Evolutionary conservation across 805 yeast genomes (phyloP).

Genomic region (Gaillardinia entomophila): DNA sequence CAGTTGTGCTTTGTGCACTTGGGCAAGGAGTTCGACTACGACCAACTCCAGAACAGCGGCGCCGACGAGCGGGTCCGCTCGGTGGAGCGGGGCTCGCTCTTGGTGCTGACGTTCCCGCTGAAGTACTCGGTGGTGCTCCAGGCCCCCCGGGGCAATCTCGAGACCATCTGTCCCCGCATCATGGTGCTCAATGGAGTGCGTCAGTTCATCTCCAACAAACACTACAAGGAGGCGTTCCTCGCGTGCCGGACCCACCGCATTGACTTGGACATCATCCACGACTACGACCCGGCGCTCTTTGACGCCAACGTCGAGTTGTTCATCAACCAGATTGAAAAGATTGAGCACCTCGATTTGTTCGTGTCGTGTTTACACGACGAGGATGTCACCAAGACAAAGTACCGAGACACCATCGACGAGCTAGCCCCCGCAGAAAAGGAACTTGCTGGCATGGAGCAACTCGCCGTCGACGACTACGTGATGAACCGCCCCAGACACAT

Average conservation of each 20-base stretch:
- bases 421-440: no score
- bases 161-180: slow-evolving; percentile 88
- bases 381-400: slow-evolving; percentile 77
- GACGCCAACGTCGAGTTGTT: slow-evolving; percentile 58
- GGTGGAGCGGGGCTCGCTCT: slow-evolving; percentile 86
- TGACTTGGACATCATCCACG: slow-evolving; percentile 84
- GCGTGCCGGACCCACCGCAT: slow-evolving; percentile 89
- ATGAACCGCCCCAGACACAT: slow-evolving; percentile 21
- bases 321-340: slow-evolving; percentile 61
- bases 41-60: slow-evolving; percentile 23
- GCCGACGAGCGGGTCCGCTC: slow-evolving; percentile 81
- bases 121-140: slow-evolving; percentile 79
- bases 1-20: slow-evolving; percentile 71
- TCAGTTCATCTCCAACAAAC: slow-evolving; percentile 48
- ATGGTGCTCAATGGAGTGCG: slow-evolving; percentile 86
- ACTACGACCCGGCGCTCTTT: slow-evolving; percentile 73
- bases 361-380: slow-evolving; percentile 82
- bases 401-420: slow-evolving; percentile 58
- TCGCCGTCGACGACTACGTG: no score
- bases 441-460: no score
- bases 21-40: slow-evolving; percentile 25
- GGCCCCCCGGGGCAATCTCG: slow-evolving; percentile 95
- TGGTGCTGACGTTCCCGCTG: slow-evolving; percentile 77
- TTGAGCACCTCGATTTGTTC: slow-evolving; percentile 80
- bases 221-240: slow-evolving; percentile 69